These are phyloP conservation scores for Delphinella strobiligena DNA, from an alignment of 2,329 filamentous ascomycete species.

Conservation along the genomic window DNA sequence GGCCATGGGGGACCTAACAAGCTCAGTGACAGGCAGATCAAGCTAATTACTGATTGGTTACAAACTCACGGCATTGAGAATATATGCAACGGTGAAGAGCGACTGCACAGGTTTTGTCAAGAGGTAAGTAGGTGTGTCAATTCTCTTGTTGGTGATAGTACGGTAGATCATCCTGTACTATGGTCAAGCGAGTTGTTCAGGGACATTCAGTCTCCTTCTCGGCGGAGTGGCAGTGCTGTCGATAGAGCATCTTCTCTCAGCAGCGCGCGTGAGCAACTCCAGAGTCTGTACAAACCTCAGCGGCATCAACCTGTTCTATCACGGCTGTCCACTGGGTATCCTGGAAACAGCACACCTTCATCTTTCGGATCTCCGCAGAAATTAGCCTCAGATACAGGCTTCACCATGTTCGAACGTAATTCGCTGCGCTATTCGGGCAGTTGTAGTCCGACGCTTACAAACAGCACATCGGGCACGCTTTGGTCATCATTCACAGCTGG, in stretches of 20 bases:
- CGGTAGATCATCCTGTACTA: constrained; percentile 73
- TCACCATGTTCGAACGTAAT: not conserved
- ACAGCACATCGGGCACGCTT: constrained; percentile 68
- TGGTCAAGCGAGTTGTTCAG: constrained; percentile 88
- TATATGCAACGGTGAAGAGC: constrained; percentile 87
- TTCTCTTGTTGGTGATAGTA: constrained; percentile 72
- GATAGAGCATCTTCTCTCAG: not conserved
- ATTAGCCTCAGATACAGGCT: not conserved
- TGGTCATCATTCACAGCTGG: constrained; percentile 77
- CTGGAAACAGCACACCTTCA: not conserved
- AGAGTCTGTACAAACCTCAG: not conserved
- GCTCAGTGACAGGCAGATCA: constrained; percentile 86
- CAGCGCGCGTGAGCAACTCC: not conserved
- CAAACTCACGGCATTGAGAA: constrained; percentile 74
- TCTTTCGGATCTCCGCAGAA: not conserved
- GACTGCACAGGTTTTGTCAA: constrained; percentile 85
- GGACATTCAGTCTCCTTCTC: not conserved
- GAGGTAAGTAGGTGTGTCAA: constrained; percentile 80
- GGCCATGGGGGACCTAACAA: constrained; percentile 90
- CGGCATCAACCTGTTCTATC: not conserved
- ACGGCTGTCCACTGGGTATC: not conserved
- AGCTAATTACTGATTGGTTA: constrained; percentile 73
- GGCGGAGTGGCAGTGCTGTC: not conserved
- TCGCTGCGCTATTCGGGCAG: constrained; percentile 55
- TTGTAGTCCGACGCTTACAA: constrained; percentile 55